Evolutionary conservation across 208 protist genomes (phyloP), one percentile per base, ranked within the genome.

Genomic region (Crithidia expoeki): DNA sequence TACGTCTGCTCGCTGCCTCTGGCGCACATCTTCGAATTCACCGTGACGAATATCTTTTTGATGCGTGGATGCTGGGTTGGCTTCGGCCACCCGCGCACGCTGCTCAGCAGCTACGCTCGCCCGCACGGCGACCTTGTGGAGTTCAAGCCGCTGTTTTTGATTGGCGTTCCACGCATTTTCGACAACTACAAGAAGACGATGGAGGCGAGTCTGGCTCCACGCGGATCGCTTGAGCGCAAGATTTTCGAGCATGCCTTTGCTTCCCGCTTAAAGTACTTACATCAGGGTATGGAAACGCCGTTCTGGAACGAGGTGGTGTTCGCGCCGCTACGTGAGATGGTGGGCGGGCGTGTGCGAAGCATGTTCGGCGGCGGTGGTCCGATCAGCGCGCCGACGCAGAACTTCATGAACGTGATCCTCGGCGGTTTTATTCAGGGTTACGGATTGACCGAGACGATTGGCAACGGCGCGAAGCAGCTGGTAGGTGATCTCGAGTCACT

Each of bases 21-120:
- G 25, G 95, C 94, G 19, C 95, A 98, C 80, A 96, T 98, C 70
- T 83, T 98, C 42, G 94, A 98, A 79, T 83, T 97, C 59, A 79
- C 76, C 25, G 85, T 93, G 32, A 62, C 93, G 16, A 90, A 78
- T 36, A 56, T 94, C 32, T 83, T 97, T 47, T 61, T 98, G 25
- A 33, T 64, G 12, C 75, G 85, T n/a, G 94, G 92, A 27, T 74
- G 72, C 33, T 33, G 85, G 5, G 66, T 96, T 52, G 80, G 87
- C 57, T 97, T 93, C 70, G 88, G 87, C 67, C 81, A 33, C 25
- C 89, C 91, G 42, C 85, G 88, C 33, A 96, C 93, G 44, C 74
- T 96, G 47, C 92, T 85, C 21, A 79, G 83, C 61, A 64, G 72
- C n/a, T 88, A 81, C 47, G 84, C 92, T 4, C 76, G 80, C 12